phyloP scores from a whole-genome alignment of 371 early-diverging fungal genomes.

The Mortierella sp. region DNA sequence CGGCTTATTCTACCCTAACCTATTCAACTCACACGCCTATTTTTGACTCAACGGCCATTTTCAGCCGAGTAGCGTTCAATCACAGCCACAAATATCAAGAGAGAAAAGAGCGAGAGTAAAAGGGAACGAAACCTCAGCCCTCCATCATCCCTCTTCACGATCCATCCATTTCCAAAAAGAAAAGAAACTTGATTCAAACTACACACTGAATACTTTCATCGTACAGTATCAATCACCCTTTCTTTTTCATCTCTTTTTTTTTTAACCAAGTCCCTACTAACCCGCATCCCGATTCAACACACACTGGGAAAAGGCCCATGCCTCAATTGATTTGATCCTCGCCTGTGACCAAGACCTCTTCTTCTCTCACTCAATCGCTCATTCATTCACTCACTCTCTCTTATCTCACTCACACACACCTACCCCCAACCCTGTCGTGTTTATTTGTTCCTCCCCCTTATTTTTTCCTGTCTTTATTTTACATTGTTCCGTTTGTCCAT shows the following conservation, averaged over 20 bases:
- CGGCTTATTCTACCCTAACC: no score
- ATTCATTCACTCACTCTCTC: neutral
- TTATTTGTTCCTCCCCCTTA: neutral
- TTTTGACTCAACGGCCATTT: neutral
- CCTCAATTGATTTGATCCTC: neutral
- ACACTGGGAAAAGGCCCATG: neutral
- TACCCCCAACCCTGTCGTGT: no score
- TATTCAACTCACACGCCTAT: no score
- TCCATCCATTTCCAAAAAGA: neutral
- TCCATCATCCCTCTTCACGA: neutral
- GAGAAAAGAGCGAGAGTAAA: neutral
- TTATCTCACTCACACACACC: neutral
- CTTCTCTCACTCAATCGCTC: neutral
- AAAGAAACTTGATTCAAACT: neutral
- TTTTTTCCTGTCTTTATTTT: neutral
- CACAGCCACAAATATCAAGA: neutral
- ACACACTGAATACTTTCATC: no score
- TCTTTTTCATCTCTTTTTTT: neutral
- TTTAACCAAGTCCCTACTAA: neutral
- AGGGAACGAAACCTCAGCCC: neutral
- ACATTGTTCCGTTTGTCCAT: constrained; percentile 7
- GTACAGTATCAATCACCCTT: no score
- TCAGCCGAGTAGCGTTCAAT: neutral
- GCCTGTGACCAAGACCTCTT: neutral
- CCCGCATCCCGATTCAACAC: neutral